These are phyloP conservation scores for Sporothrix pallida DNA, from an alignment of 2,329 filamentous ascomycete species.

Conservation along the genomic window DNA sequence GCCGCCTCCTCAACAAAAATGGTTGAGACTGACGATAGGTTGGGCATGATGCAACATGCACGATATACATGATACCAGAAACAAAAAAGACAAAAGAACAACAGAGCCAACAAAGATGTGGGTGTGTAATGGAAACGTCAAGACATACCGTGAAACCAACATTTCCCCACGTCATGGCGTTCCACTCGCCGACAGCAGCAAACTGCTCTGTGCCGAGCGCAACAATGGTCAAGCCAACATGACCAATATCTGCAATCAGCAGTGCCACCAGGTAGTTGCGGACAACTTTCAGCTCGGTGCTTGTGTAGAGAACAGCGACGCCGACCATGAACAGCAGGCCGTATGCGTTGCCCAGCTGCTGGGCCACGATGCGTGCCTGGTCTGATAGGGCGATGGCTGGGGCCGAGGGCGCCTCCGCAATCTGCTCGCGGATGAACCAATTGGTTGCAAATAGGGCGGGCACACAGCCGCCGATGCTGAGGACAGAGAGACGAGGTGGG, in stretches of 20 bases:
- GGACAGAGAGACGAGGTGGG: conserved; percentile 5
- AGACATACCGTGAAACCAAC: conserved; percentile 63
- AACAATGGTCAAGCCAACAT: conserved; percentile 66
- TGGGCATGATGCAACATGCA: neutral
- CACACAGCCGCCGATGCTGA: conserved; percentile 64
- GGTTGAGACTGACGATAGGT: neutral
- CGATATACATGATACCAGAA: conserved; percentile 11
- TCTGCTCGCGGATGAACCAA: conserved; percentile 69
- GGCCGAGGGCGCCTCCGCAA: conserved; percentile 50
- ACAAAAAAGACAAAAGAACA: neutral
- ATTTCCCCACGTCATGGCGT: conserved; percentile 75
- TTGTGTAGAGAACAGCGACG: conserved; percentile 67
- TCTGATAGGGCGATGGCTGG: conserved; percentile 46
- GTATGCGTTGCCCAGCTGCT: conserved; percentile 74
- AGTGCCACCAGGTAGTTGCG: conserved; percentile 70
- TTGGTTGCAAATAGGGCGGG: conserved; percentile 61
- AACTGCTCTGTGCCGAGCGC: conserved; percentile 63
- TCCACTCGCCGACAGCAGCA: conserved; percentile 65
- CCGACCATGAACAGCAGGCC: conserved; percentile 69
- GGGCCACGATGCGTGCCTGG: conserved; percentile 62
- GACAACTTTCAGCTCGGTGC: conserved; percentile 68
- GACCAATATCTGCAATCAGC: conserved; percentile 69
- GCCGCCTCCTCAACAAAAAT: neutral
- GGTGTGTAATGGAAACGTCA: neutral
- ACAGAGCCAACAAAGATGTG: too few species aligned